Evolutionary conservation across 306 rosid genomes (phyloP).

Genomic region (Begonia masoniana): DNA sequence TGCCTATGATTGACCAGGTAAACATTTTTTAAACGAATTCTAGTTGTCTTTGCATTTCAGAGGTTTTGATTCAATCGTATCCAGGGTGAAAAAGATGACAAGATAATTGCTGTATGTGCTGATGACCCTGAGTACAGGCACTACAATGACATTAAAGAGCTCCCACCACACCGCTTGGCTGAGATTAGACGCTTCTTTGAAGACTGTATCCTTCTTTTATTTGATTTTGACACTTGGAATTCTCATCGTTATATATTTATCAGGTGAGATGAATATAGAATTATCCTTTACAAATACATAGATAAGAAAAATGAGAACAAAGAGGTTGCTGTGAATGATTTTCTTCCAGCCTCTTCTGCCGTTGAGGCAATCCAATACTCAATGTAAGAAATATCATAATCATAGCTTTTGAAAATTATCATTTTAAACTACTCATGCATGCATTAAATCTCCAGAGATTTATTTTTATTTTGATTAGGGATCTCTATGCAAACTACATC

Average conservation of each 20-base stretch:
- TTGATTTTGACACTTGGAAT: not conserved
- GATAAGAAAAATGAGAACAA: slow-evolving; percentile 95
- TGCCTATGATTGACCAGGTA: slow-evolving; percentile 98
- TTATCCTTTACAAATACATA: slow-evolving; percentile 33
- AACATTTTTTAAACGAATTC: slow-evolving; percentile 2
- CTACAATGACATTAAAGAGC: slow-evolving; percentile 81
- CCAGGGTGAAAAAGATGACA: slow-evolving; percentile 97
- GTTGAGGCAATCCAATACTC: slow-evolving; percentile 61
- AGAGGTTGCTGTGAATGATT: slow-evolving; percentile 84
- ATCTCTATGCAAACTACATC: slow-evolving; percentile 80
- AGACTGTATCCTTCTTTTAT: slow-evolving; percentile 62
- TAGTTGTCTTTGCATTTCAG: not conserved
- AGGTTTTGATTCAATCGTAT: slow-evolving; percentile 7
- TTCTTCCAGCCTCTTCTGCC: slow-evolving; percentile 76
- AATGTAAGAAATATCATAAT: slow-evolving; percentile 38
- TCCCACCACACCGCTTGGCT: slow-evolving; percentile 93
- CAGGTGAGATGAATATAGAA: not conserved
- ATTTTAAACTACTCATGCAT: too few relatives aligned
- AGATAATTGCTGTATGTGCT: slow-evolving; percentile 94
- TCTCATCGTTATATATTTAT: not conserved
- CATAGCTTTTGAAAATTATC: not conserved
- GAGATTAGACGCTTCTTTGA: slow-evolving; percentile 95
- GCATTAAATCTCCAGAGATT: too few relatives aligned
- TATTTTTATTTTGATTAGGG: slow-evolving; percentile 29
- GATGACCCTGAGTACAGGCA: slow-evolving; percentile 94